Conservation (phyloP, 2,329 filamentous ascomycete genomes). For the Colletotrichum eremochloae region DNA sequence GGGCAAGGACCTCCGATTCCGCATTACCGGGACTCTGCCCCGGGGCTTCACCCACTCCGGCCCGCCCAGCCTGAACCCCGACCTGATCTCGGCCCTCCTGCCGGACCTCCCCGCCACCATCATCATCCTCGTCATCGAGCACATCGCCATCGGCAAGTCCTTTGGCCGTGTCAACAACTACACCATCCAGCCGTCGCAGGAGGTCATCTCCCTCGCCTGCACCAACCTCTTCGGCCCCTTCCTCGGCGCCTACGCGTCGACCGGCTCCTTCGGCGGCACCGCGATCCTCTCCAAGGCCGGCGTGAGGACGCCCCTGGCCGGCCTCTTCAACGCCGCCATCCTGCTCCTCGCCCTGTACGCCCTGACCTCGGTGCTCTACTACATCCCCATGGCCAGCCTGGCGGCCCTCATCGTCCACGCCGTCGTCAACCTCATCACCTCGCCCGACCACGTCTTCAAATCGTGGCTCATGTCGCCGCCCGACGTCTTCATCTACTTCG, state of each 20-base stretch:
- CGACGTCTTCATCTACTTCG: conserved; percentile 81
- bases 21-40: conserved; percentile 65
- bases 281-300: conserved; percentile 89
- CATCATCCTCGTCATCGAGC: conserved; percentile 84
- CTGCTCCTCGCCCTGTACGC: conserved; percentile 84
- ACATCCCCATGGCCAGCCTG: conserved; percentile 79
- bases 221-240: conserved; percentile 83
- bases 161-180: conserved; percentile 86
- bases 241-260: conserved; percentile 67
- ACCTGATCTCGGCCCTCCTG: conserved; percentile 69
- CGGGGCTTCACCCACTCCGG: conserved; percentile 74
- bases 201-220: conserved; percentile 82
- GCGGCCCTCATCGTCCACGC: conserved; percentile 88
- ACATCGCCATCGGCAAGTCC: conserved; percentile 87
- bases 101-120: conserved; percentile 77
- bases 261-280: conserved; percentile 71
- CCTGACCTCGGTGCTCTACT: conserved; percentile 83
- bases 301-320: conserved; percentile 82
- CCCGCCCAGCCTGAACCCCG: conserved; percentile 67
- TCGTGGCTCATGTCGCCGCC: conserved; percentile 83
- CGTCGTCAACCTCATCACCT: conserved; percentile 80
- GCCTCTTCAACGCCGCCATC: conserved; percentile 81
- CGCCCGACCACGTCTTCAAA: conserved; percentile 79
- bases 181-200: conserved; percentile 82
- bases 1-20: conserved; percentile 66